phyloP scores from a whole-genome alignment of 169 alveolate species.

The Hepatocystis sp. region DNA sequence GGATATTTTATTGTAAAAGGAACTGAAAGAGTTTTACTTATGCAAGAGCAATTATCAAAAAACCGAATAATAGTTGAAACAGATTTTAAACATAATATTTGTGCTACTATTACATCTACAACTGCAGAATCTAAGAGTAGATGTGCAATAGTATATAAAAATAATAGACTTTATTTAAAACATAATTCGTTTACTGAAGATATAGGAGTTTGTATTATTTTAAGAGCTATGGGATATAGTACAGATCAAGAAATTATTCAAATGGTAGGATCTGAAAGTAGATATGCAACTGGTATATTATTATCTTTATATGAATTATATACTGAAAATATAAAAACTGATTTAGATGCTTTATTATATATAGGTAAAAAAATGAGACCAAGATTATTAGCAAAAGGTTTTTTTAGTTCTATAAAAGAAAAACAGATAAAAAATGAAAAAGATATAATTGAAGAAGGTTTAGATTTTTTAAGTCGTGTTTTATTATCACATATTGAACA shows the following conservation, averaged over 20 bases:
- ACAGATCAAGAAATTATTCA: conserved; percentile 98
- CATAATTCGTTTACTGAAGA: conserved; percentile 97
- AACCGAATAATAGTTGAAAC: conserved; percentile 99
- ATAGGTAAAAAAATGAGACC: conserved; percentile 90
- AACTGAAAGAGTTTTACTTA: conserved; percentile 97
- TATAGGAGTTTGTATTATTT: conserved; percentile 96
- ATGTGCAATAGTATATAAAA: conserved; percentile 95
- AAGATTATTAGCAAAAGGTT: conserved; percentile 86
- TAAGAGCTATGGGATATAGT: conserved; percentile 98
- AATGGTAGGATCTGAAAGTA: conserved; percentile 93
- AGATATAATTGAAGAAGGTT: conserved; percentile 93
- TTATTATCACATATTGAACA: conserved; percentile 94
- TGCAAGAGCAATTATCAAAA: conserved; percentile 98
- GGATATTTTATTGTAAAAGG: conserved; percentile 99
- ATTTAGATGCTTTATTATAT: conserved; percentile 83
- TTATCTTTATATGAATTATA: conserved; percentile 74
- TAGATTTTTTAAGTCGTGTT: conserved; percentile 94
- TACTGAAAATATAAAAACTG: conserved; percentile 80
- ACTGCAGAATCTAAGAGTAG: conserved; percentile 98
- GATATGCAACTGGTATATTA: conserved; percentile 40
- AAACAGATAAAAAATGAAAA: conserved; percentile 86
- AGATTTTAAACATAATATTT: conserved; percentile 93
- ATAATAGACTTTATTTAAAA: conserved; percentile 93
- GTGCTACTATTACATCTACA: conserved; percentile 97
- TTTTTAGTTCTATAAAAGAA: conserved; percentile 85